phyloP scores from a whole-genome alignment of 2,329 filamentous ascomycete genomes.

The Exophiala phaeomuriformis region DNA sequence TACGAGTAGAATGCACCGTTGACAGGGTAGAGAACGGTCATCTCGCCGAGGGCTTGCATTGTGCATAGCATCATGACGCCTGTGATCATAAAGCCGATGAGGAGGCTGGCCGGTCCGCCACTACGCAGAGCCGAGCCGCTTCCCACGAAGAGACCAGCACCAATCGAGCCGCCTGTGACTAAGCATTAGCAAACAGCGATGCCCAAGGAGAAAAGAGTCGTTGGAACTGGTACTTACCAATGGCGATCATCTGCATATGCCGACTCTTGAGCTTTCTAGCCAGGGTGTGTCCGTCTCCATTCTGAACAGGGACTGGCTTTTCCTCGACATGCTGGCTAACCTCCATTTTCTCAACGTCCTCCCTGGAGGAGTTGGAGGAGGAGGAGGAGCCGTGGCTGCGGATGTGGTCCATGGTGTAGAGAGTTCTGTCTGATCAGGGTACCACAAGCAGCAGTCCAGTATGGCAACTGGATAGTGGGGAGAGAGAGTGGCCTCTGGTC shows the following conservation, averaged over 20 bases:
- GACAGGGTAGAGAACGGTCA: conserved; percentile 70
- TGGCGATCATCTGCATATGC: conserved; percentile 28
- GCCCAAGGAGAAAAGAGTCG: not conserved
- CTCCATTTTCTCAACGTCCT: too few species aligned
- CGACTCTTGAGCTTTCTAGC: conserved; percentile 19
- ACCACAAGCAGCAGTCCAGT: too few species aligned
- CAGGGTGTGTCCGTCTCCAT: conserved; percentile 1
- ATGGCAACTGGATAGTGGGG: too few species aligned
- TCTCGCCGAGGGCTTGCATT: conserved; percentile 80
- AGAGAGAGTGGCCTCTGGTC: too few species aligned
- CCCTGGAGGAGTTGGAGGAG: too few species aligned
- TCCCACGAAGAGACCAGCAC: conserved; percentile 38
- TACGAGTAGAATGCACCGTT: conserved; percentile 64
- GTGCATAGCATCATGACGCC: conserved; percentile 86
- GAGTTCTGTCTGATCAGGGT: too few species aligned
- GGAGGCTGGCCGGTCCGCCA: conserved; percentile 48
- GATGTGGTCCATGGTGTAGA: too few species aligned
- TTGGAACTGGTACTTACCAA: conserved; percentile 26
- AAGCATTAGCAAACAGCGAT: not conserved
- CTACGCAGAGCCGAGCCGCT: conserved; percentile 32
- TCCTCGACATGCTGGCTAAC: too few species aligned
- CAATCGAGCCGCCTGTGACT: conserved; percentile 25
- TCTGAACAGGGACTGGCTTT: too few species aligned
- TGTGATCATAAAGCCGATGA: conserved; percentile 69
- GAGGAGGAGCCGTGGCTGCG: too few species aligned